Conservation (phyloP, 108 stramenopile genomes). For the Nitzschia sp. region DNA sequence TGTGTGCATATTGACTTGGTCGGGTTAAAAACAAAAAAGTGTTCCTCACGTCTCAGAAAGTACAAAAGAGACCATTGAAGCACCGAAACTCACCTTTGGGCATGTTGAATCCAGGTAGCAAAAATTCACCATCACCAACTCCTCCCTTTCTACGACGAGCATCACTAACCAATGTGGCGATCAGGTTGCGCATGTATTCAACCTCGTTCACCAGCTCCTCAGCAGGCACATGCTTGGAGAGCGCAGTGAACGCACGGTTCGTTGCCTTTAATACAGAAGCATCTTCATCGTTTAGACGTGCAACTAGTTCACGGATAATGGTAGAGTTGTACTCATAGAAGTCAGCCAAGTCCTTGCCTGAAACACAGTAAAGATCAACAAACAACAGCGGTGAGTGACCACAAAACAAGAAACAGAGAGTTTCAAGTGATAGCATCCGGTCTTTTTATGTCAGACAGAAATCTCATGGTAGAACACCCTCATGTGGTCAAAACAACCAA, state of each 20-base stretch:
- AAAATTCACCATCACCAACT: conserved; percentile 86
- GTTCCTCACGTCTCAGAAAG: conserved; percentile 36
- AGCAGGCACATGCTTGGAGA: conserved; percentile 81
- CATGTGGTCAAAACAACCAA: conserved; percentile 27
- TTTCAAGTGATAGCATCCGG: neutral
- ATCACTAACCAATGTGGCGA: conserved; percentile 90
- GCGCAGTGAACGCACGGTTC: conserved; percentile 61
- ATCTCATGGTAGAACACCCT: conserved; percentile 70
- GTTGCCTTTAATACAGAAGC: conserved; percentile 63
- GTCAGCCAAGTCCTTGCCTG: conserved; percentile 81
- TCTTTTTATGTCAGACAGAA: conserved; percentile 56
- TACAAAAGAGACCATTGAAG: conserved; percentile 2
- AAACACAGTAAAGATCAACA: neutral
- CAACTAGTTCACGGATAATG: conserved; percentile 87
- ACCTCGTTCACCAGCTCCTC: conserved; percentile 91
- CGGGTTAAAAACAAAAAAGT: conserved; percentile 44
- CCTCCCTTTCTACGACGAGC: conserved; percentile 81
- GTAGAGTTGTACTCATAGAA: conserved; percentile 85
- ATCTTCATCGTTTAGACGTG: conserved; percentile 89
- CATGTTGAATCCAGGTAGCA: conserved; percentile 93
- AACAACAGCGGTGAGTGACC: neutral
- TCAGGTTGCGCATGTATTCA: conserved; percentile 85
- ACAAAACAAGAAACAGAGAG: neutral
- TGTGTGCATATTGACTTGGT: conserved; percentile 22
- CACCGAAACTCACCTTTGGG: conserved; percentile 73